Evolutionary conservation across 306 rosid genomes (phyloP).

Genomic region (Sindora glabra): DNA sequence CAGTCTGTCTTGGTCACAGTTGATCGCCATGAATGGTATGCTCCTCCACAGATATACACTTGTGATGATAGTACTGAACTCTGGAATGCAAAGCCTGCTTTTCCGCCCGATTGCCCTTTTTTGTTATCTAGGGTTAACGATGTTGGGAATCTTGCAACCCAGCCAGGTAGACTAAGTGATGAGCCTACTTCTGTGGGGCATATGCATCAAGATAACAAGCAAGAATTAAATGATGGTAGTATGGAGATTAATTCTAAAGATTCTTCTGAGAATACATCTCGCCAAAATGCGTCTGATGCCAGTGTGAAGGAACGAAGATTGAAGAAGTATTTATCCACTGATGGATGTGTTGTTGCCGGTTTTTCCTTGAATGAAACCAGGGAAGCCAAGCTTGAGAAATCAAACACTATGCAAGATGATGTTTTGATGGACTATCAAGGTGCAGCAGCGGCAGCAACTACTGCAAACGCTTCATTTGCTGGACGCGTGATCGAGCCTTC

Average conservation of each 20-base stretch:
- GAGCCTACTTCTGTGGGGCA: conserved; percentile 39
- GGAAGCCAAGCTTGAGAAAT: conserved; percentile 51
- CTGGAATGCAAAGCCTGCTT: conserved; percentile 73
- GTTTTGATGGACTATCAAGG: conserved; percentile 52
- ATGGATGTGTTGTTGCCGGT: conserved; percentile 50
- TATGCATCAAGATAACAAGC: conserved; percentile 31
- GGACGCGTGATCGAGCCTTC: conserved; percentile 88
- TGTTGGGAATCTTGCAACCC: conserved; percentile 33
- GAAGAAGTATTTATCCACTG: conserved; percentile 44
- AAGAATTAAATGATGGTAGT: conserved; percentile 51
- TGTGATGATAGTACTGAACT: conserved; percentile 82
- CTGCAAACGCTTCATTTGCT: conserved; percentile 78
- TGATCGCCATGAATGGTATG: conserved; percentile 97
- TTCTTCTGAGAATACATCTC: conserved; percentile 32
- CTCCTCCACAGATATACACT: conserved; percentile 80
- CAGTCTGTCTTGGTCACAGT: conserved; percentile 92
- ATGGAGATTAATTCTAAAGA: conserved; percentile 75
- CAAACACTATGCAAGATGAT: conserved; percentile 41
- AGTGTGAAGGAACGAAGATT: conserved; percentile 59
- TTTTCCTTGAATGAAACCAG: conserved; percentile 37
- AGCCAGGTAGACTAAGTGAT: conserved; percentile 27
- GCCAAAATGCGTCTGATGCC: conserved; percentile 48
- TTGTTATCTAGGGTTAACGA: conserved; percentile 38
- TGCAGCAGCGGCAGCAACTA: conserved; percentile 31
- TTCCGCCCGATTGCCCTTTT: conserved; percentile 31